phyloP scores from a whole-genome alignment of 768 basidiomycete genomes.

The Mycena chlorophos region DNA sequence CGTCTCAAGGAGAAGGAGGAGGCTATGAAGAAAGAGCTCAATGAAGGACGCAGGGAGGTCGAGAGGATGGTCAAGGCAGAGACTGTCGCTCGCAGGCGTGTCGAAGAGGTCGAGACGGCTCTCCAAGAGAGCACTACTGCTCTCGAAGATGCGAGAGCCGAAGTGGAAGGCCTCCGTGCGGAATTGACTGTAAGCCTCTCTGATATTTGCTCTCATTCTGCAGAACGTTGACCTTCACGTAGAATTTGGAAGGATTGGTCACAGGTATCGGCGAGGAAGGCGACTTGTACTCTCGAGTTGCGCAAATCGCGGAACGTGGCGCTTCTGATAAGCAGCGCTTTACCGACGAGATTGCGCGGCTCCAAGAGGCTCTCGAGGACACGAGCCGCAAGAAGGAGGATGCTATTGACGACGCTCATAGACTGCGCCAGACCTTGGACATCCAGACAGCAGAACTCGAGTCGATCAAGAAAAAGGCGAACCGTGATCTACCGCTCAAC shows the following conservation, averaged over 20 bases:
- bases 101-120: constrained; percentile 89
- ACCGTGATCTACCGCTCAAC: constrained; percentile 55
- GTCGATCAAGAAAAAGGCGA: constrained; percentile 52
- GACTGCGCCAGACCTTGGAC: constrained; percentile 32
- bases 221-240: too few species aligned
- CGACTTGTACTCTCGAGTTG: constrained; percentile 46
- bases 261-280: constrained; percentile 38
- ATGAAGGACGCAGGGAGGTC: constrained; percentile 61
- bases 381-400: constrained; percentile 30
- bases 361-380: constrained; percentile 50
- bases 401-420: constrained; percentile 24
- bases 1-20: constrained; percentile 76
- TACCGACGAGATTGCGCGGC: constrained; percentile 53
- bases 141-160: constrained; percentile 85
- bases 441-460: constrained; percentile 55
- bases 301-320: constrained; percentile 48
- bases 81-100: constrained; percentile 55
- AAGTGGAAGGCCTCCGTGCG: constrained; percentile 75
- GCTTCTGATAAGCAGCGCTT: constrained; percentile 53
- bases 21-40: constrained; percentile 67
- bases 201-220: constrained; percentile 6
- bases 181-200: constrained; percentile 69
- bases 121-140: constrained; percentile 83
- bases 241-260: constrained; percentile 65
- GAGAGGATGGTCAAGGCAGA: constrained; percentile 67